Conservation (phyloP, 305 asterid species). For the Striga hermonthica region DNA sequence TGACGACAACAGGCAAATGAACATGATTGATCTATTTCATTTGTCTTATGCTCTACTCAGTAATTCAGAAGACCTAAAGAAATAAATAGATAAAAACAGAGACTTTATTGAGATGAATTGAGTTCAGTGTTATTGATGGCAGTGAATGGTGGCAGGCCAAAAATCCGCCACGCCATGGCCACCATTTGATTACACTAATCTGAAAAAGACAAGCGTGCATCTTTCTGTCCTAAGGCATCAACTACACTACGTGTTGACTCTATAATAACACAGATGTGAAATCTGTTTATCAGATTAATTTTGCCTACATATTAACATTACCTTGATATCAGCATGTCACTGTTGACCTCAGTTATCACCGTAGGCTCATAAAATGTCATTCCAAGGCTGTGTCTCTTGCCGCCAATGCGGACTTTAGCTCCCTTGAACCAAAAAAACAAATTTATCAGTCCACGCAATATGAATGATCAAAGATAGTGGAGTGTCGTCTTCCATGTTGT, state of each 20-base stretch:
- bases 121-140: too few species aligned
- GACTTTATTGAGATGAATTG: too few species aligned
- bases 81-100: too few species aligned
- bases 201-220: background rate
- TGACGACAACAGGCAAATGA: background rate
- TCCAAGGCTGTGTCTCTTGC: constrained; percentile 89
- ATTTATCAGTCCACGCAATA: constrained; percentile 26
- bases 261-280: background rate
- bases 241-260: constrained; percentile 1
- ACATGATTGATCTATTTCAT: constrained; percentile 2
- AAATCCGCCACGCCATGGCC: too few species aligned
- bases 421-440: constrained; percentile 53
- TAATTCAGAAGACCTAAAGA: background rate
- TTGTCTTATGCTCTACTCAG: background rate
- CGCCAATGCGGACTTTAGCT: constrained; percentile 83
- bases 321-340: constrained; percentile 84
- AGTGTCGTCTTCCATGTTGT: constrained; percentile 21
- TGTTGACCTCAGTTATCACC: constrained; percentile 70
- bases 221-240: constrained; percentile 4
- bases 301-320: constrained; percentile 31
- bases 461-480: constrained; percentile 9
- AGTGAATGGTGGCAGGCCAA: too few species aligned
- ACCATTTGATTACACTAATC: background rate
- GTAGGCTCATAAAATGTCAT: constrained; percentile 92
- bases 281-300: background rate